Conservation (phyloP, 768 basidiomycete genomes). For the Boletus patriciae region DNA sequence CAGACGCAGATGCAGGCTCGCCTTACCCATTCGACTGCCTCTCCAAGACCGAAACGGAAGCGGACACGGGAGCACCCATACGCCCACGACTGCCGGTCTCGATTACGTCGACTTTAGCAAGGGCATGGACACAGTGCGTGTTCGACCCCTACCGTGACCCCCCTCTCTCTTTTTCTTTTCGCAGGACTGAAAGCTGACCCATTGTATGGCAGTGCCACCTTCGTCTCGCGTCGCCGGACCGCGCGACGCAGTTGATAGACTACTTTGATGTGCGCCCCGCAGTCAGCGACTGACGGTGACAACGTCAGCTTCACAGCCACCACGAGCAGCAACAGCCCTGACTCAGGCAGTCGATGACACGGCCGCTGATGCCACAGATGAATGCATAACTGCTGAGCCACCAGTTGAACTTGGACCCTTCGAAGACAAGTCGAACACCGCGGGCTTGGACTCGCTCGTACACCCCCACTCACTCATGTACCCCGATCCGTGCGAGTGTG, state of each 20-base stretch:
- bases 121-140: slow-evolving; percentile 68
- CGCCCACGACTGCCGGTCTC: slow-evolving; percentile 36
- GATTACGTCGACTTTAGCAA: slow-evolving; percentile 83
- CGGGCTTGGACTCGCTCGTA: too few species aligned
- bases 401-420: too few species aligned
- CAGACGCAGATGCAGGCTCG: slow-evolving; percentile 25
- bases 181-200: background rate
- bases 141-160: background rate
- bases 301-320: too few species aligned
- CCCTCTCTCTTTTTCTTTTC: too few species aligned
- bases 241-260: slow-evolving; percentile 45
- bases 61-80: background rate
- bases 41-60: slow-evolving; percentile 18
- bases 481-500: too few species aligned
- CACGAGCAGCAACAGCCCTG: too few species aligned
- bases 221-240: slow-evolving; percentile 55
- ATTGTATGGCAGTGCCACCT: slow-evolving; percentile 58
- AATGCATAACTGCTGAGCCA: too few species aligned
- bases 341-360: too few species aligned
- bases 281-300: too few species aligned
- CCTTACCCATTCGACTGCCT: slow-evolving; percentile 66
- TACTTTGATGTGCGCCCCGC: slow-evolving; percentile 40
- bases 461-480: too few species aligned
- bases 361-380: too few species aligned
- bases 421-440: too few species aligned